Percentiles rank a stretch among this genome's conserved stretches.
These are phyloP conservation scores for Eucalyptus leucophloia DNA, from an alignment of 345 rosid genomes.

Conservation along the genomic window DNA sequence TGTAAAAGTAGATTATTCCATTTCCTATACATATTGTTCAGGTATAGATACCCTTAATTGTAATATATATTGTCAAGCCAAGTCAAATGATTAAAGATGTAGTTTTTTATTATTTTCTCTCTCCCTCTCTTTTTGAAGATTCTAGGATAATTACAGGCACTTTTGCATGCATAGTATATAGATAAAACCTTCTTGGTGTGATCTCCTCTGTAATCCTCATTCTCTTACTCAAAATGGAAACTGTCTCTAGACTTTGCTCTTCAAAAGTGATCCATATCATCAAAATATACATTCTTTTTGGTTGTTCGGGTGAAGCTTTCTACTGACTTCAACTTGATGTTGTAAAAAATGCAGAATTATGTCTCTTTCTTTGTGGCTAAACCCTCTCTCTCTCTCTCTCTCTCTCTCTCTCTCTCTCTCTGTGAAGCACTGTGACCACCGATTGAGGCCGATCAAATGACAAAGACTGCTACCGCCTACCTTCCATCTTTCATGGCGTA, in stretches of 20 bases:
- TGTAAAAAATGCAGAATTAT: background rate
- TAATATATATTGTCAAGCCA: background rate
- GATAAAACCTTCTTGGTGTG: background rate
- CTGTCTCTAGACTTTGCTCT: background rate
- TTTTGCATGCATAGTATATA: background rate
- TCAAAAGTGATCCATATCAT: background rate
- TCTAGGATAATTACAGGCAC: background rate
- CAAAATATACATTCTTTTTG: background rate
- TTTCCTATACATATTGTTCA: background rate
- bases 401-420: background rate
- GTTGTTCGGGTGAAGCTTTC: background rate
- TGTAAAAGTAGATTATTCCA: background rate
- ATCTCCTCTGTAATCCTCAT: background rate
- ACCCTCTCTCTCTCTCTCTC: background rate
- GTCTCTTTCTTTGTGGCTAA: background rate
- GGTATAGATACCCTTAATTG: background rate
- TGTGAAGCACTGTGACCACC: background rate
- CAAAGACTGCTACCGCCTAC: background rate
- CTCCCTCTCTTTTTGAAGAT: background rate
- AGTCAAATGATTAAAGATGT: background rate
- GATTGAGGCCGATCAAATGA: background rate
- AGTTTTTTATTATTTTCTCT: too few species aligned
- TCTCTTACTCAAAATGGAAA: background rate
- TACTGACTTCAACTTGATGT: background rate
- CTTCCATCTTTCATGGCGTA: background rate